phyloP scores from a whole-genome alignment of 2,329 filamentous ascomycete species.

The Pyrenophora tritici-repentis region DNA sequence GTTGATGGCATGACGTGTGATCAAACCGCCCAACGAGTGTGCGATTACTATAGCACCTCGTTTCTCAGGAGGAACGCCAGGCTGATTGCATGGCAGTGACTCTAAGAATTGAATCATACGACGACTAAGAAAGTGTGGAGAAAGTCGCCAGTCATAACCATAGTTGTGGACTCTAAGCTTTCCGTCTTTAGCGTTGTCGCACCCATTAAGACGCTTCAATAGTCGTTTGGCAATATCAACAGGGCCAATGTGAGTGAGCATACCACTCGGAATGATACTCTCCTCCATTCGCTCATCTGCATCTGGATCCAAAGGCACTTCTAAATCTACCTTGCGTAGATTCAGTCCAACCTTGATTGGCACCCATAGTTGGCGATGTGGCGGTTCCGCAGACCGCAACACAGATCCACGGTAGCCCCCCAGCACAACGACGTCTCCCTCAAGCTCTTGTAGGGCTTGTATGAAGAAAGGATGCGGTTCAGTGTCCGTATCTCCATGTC shows the following conservation, averaged over 20 bases:
- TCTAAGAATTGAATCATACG: slow-evolving; percentile 76
- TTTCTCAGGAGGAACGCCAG: slow-evolving; percentile 56
- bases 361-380: slow-evolving; percentile 89
- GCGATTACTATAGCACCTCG: slow-evolving; percentile 81
- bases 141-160: slow-evolving; percentile 93
- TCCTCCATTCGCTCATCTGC: slow-evolving; percentile 85
- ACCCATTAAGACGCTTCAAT: slow-evolving; percentile 75
- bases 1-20: slow-evolving; percentile 87
- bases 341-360: slow-evolving; percentile 92
- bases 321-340: slow-evolving; percentile 86
- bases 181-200: slow-evolving; percentile 72
- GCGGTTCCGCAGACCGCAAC: slow-evolving; percentile 79
- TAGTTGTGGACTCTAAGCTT: slow-evolving; percentile 84
- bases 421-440: slow-evolving; percentile 84
- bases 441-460: slow-evolving; percentile 68
- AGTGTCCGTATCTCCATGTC: slow-evolving; percentile 28
- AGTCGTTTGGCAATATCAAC: slow-evolving; percentile 86
- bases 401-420: slow-evolving; percentile 91
- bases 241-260: slow-evolving; percentile 89
- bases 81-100: slow-evolving; percentile 73
- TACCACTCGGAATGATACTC: slow-evolving; percentile 81
- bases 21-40: slow-evolving; percentile 84
- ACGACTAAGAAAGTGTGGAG: slow-evolving; percentile 74
- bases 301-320: slow-evolving; percentile 79
- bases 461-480: slow-evolving; percentile 57